Percentiles rank a stretch among this genome's conserved stretches.
phyloP scores from a whole-genome alignment of 208 protist genomes.

The Crithidia expoeki region DNA sequence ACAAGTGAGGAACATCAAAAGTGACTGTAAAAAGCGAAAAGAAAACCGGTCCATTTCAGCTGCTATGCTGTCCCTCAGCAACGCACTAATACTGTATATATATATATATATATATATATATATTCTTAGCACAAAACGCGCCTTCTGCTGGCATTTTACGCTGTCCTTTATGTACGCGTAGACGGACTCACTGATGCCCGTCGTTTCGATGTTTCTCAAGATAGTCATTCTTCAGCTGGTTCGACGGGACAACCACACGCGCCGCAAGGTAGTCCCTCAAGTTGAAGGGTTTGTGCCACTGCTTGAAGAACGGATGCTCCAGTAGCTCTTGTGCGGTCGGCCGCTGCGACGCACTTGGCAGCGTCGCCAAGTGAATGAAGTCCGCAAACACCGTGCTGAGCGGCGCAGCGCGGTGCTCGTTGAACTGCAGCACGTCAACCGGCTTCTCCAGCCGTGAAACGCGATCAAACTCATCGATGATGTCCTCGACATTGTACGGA shows the following conservation, averaged over 20 bases:
- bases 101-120: too few species aligned
- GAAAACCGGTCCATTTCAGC: too few species aligned
- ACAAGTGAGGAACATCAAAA: too few species aligned
- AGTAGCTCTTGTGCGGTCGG: slow-evolving; percentile 82
- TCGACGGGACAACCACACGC: slow-evolving; percentile 52
- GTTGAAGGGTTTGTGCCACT: slow-evolving; percentile 78
- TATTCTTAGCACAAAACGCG: too few species aligned
- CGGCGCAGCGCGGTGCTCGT: slow-evolving; percentile 38
- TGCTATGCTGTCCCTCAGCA: too few species aligned
- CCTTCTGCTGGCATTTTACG: too few species aligned
- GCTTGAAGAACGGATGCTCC: slow-evolving; percentile 88
- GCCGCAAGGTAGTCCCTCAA: slow-evolving; percentile 70
- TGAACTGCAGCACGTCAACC: slow-evolving; percentile 46
- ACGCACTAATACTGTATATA: too few species aligned
- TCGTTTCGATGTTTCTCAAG: slow-evolving; percentile 26
- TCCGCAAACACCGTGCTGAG: slow-evolving; percentile 68
- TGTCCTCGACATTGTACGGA: slow-evolving; percentile 66
- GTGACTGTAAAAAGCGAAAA: too few species aligned
- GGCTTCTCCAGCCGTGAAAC: slow-evolving; percentile 49
- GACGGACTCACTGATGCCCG: neutral
- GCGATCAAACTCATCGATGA: slow-evolving; percentile 75
- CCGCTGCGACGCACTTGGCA: slow-evolving; percentile 61
- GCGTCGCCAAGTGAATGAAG: slow-evolving; percentile 70
- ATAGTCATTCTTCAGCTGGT: slow-evolving; percentile 54
- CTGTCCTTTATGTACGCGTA: too few species aligned